Percentiles rank a stretch among this genome's conserved stretches.
Evolutionary conservation across 1,139 yeast species (phyloP).

Genomic region (Pneumocystis jirovecii): DNA sequence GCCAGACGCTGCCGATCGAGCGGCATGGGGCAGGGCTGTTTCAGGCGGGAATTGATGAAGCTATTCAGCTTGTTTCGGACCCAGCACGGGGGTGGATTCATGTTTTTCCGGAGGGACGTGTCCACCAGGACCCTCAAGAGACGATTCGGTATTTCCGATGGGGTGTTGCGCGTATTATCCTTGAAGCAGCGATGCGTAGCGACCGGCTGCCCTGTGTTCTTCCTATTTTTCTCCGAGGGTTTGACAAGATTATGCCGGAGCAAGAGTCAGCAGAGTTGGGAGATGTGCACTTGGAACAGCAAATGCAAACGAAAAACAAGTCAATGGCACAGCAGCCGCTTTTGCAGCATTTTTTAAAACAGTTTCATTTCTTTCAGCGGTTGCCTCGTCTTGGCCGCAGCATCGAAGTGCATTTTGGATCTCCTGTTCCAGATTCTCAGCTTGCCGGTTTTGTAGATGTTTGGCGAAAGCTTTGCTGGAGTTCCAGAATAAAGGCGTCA

Average conservation of each 20-base stretch:
- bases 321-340: conserved; percentile 21
- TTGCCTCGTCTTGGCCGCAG: conserved; percentile 57
- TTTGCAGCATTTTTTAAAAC: conserved; percentile 7
- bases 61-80: conserved; percentile 62
- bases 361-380: conserved; percentile 30
- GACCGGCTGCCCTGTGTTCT: conserved; percentile 57
- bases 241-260: conserved; percentile 81
- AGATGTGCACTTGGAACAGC: neutral
- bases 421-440: conserved; percentile 42
- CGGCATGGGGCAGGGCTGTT: conserved; percentile 88
- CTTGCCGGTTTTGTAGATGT: neutral
- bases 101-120: conserved; percentile 90
- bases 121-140: conserved; percentile 69
- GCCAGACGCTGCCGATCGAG: conserved; percentile 71
- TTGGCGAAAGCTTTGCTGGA: neutral
- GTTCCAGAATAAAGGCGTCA: neutral
- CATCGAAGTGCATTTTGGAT: conserved; percentile 57
- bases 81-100: conserved; percentile 52
- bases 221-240: conserved; percentile 80
- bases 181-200: conserved; percentile 33
- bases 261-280: conserved; percentile 18
- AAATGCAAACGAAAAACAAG: conserved; percentile 22
- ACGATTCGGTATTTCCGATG: conserved; percentile 86
- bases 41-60: conserved; percentile 81
- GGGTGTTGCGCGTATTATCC: conserved; percentile 75